Percentiles rank a stretch among this genome's conserved stretches.
phyloP scores from a whole-genome alignment of 129 eudicot genomes.

The Pulicaria dysenterica region DNA sequence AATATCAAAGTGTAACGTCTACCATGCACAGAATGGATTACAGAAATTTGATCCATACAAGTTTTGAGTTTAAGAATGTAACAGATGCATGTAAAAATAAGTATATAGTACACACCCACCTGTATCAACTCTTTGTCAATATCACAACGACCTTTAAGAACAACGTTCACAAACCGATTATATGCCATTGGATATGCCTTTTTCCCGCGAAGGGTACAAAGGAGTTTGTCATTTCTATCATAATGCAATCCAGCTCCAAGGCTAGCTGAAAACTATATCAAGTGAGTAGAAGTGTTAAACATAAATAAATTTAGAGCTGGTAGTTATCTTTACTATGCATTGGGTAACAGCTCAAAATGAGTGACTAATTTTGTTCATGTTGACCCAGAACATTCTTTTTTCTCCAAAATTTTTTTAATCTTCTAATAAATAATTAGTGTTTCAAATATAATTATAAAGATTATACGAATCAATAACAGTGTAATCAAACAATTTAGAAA shows the following conservation, averaged over 20 bases:
- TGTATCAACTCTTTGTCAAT: constrained; percentile 58
- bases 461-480: neutral
- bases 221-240: constrained; percentile 54
- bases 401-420: neutral
- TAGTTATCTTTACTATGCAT: neutral
- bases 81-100: neutral
- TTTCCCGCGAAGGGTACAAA: constrained; percentile 62
- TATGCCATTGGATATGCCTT: constrained; percentile 64
- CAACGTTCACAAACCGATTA: constrained; percentile 48
- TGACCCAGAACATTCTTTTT: neutral
- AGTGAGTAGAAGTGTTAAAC: constrained; percentile 14
- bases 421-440: neutral
- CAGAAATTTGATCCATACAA: neutral
- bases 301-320: neutral
- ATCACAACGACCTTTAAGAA: constrained; percentile 65
- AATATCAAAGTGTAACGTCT: neutral
- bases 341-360: neutral
- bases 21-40: neutral
- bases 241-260: constrained; percentile 76
- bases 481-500: neutral
- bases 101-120: constrained; percentile 43
- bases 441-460: neutral
- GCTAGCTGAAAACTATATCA: constrained; percentile 54
- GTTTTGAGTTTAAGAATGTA: neutral
- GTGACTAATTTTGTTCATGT: too few relatives aligned